Evolutionary conservation across 2,329 filamentous ascomycete species (phyloP).

Genomic region (Neofusicoccum ribis): DNA sequence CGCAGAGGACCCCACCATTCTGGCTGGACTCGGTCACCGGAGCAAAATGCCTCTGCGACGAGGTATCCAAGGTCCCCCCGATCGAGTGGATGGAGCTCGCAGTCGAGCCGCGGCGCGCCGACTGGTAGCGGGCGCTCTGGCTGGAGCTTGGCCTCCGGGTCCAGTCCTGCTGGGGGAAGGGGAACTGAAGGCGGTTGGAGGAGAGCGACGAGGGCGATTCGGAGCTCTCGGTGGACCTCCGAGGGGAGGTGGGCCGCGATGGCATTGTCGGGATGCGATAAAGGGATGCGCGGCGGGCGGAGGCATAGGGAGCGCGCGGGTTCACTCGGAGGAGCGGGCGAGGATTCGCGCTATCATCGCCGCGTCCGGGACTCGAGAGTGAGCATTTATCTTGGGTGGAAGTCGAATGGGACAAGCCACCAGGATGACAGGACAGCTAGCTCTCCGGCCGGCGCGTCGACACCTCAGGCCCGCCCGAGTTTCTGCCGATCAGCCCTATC

Average conservation of each 20-base stretch:
- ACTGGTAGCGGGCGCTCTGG: constrained; percentile 42
- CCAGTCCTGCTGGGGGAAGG: constrained; percentile 61
- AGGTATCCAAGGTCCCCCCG: constrained; percentile 76
- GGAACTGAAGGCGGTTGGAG: constrained; percentile 47
- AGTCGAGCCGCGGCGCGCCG: constrained; percentile 72
- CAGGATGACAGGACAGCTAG: constrained; percentile 12
- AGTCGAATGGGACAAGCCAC: constrained; percentile 6
- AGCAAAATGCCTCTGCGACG: constrained; percentile 57
- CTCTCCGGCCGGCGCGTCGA: not conserved
- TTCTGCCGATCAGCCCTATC: not conserved
- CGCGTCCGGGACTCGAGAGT: not conserved
- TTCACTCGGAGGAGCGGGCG: constrained; percentile 1
- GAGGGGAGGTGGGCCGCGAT: constrained; percentile 45
- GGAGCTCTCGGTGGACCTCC: constrained; percentile 52
- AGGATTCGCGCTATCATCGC: constrained; percentile 15
- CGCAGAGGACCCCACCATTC: constrained; percentile 61
- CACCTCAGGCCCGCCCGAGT: not conserved
- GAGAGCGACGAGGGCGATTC: constrained; percentile 46
- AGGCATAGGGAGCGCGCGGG: constrained; percentile 23
- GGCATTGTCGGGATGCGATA: constrained; percentile 33
- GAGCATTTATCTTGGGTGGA: constrained; percentile 5
- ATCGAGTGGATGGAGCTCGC: constrained; percentile 87
- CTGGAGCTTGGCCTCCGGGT: constrained; percentile 48
- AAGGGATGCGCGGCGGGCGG: constrained; percentile 18
- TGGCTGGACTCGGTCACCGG: constrained; percentile 73